Evolutionary conservation across 768 basidiomycete species (phyloP), one percentile per base, ranked within the genome.

Genomic region (Amanita rimosa): DNA sequence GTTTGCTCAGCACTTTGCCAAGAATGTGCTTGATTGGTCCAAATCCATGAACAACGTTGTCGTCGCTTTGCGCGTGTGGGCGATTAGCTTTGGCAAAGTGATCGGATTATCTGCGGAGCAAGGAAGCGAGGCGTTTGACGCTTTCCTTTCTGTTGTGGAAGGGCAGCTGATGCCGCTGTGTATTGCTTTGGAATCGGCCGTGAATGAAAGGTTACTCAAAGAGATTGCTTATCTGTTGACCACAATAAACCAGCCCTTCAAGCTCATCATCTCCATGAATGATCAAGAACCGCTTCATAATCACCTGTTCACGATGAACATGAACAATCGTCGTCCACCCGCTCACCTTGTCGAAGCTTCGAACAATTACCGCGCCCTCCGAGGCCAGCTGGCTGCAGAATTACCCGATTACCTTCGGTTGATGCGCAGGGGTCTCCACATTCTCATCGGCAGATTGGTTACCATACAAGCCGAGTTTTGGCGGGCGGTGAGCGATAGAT

Each of bases 271-370:
- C 14, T 81, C 81, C 3, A 84, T 89, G 79, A 72, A 78, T 52
- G 77, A 80, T 24, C 79, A 87, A 50, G 79, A 82, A 38, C 84
- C 85, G 2, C 73, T 81, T 13, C 88, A 91, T 56, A 72, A 75
- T 44, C 76, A 78, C 49, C 72, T 89, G 3, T 69, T 88, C 45
- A 81, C 81, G 48, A 74, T 82, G 63, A 78, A 76, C 17, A 69
- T 81, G 34, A 69, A 73, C 34, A 81, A 84, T 57, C 79, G 80
- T 40, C 73, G 85, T 2, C 85, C 86, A 0, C 74, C 85, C 1
- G 67, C 78, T 0, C 62, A 79, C 3, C 75, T 91, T 9, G 68
- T 86, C 17, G 79, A 82, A 19, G 85, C 85, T 5, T 87, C 84
- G 1, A 75, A 78, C 37, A 81, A 83, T 43, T 92, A 89, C 60